Conservation (phyloP, 495 filamentous ascomycete genomes). For the Xylaria acuta region DNA sequence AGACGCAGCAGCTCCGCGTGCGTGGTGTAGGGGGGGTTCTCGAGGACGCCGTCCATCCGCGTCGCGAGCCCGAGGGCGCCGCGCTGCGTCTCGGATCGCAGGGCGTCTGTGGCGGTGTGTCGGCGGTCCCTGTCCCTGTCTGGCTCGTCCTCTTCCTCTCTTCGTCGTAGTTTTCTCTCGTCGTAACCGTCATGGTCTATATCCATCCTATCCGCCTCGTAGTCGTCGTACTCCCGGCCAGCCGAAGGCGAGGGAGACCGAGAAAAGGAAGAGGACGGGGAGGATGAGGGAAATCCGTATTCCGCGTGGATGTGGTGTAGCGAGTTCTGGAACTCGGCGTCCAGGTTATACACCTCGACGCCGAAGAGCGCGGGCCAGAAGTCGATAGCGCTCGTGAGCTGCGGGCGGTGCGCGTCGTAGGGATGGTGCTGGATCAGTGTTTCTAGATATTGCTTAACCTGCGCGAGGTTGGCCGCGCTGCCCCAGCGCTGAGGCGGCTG, state of each 20-base stretch:
- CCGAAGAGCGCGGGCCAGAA: constrained; percentile 51
- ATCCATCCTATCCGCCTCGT: constrained; percentile 20
- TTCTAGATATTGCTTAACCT: constrained; percentile 42
- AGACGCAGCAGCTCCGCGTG: constrained; percentile 64
- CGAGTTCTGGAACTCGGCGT: constrained; percentile 35
- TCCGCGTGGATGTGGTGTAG: constrained; percentile 20
- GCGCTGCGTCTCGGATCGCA: constrained; percentile 37
- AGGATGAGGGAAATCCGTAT: not conserved
- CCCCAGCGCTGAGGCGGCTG: constrained; percentile 30
- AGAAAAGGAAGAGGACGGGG: not conserved
- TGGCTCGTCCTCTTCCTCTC: constrained; percentile 32
- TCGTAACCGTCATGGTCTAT: constrained; percentile 25
- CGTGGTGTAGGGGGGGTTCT: constrained; percentile 68
- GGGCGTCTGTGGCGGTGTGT: constrained; percentile 28
- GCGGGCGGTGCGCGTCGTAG: constrained; percentile 39
- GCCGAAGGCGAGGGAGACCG: not conserved
- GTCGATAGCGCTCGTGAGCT: constrained; percentile 43
- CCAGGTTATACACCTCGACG: constrained; percentile 47
- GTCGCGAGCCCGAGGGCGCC: constrained; percentile 58
- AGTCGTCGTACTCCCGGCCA: constrained; percentile 13
- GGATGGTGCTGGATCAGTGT: constrained; percentile 48
- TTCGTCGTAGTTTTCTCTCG: not conserved
- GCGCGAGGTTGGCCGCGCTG: constrained; percentile 35
- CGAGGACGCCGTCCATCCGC: constrained; percentile 69
- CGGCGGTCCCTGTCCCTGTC: constrained; percentile 12